Evolutionary conservation across 2,329 filamentous ascomycete genomes (phyloP).

Genomic region (Trichophaea hybrida): DNA sequence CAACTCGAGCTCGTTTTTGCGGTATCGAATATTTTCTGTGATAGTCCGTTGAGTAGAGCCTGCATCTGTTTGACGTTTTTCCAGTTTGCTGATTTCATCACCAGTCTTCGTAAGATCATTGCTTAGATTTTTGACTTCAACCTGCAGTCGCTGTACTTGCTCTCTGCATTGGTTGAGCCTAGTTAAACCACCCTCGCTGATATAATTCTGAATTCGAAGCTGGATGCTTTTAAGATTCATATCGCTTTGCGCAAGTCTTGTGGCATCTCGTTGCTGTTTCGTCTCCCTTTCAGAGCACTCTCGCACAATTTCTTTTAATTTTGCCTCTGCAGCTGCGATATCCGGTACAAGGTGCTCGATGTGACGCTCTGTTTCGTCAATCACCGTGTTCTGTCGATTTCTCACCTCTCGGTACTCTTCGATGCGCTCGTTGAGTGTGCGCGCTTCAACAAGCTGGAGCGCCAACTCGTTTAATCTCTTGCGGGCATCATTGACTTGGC

Average conservation of each 20-base stretch:
- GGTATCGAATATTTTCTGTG: constrained; percentile 72
- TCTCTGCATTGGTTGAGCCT: constrained; percentile 56
- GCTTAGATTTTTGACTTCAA: constrained; percentile 50
- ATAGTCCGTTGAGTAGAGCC: constrained; percentile 78
- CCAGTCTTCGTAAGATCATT: constrained; percentile 53
- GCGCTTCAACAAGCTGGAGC: constrained; percentile 68
- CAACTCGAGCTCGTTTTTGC: constrained; percentile 56
- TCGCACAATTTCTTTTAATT: constrained; percentile 60
- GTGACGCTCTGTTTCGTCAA: constrained; percentile 56
- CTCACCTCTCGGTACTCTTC: constrained; percentile 57
- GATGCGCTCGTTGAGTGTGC: constrained; percentile 49
- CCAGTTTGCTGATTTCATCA: constrained; percentile 59
- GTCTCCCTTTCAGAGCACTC: constrained; percentile 60
- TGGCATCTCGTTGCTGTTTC: constrained; percentile 54
- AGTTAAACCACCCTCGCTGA: constrained; percentile 56
- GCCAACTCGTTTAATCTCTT: constrained; percentile 56
- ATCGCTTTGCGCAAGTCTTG: constrained; percentile 56
- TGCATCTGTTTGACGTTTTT: constrained; percentile 61
- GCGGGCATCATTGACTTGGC: constrained; percentile 46
- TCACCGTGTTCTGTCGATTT: constrained; percentile 51
- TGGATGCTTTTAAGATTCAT: constrained; percentile 64
- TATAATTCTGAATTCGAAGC: constrained; percentile 64
- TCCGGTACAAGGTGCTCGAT: constrained; percentile 61
- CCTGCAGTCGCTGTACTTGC: constrained; percentile 54
- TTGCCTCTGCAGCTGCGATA: constrained; percentile 58